Evolutionary conservation across 1,284 basidiomycete genomes (phyloP).

Genomic region (Papiliotrema terrestris): DNA sequence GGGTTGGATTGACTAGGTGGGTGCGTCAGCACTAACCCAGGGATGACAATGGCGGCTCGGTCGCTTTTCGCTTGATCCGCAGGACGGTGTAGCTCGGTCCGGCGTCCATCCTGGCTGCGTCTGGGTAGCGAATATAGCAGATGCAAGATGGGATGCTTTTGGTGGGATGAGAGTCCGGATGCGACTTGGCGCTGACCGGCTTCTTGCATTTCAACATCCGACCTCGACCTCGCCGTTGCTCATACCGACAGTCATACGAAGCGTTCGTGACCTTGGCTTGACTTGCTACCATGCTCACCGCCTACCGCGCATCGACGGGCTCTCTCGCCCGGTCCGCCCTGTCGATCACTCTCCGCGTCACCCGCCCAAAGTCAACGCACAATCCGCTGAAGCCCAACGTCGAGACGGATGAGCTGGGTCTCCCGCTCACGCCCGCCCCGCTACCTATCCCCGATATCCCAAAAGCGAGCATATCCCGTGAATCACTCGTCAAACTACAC

Average conservation of each 20-base stretch:
- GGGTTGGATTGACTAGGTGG: background rate
- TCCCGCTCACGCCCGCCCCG: constrained; percentile 8
- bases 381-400: constrained; percentile 2
- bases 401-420: constrained; percentile 1
- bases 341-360: background rate
- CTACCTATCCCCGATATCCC: background rate
- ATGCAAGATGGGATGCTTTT: too few species aligned
- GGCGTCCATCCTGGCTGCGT: constrained; percentile 3
- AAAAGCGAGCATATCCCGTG: constrained; percentile 6
- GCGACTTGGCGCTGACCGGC: too few species aligned
- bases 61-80: constrained; percentile 50
- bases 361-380: background rate
- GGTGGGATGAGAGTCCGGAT: too few species aligned
- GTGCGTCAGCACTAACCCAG: constrained; percentile 28
- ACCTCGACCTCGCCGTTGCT: too few species aligned
- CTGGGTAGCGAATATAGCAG: too few species aligned
- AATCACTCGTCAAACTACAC: constrained; percentile 21
- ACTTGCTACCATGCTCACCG: too few species aligned
- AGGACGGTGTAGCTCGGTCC: constrained; percentile 40
- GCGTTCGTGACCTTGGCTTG: too few species aligned
- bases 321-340: background rate
- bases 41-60: constrained; percentile 45
- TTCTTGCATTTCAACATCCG: too few species aligned
- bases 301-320: background rate
- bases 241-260: too few species aligned